These are phyloP conservation scores for Limnomonas spitsbergensis DNA, from an alignment of 139 green algal species.

Conservation along the genomic window DNA sequence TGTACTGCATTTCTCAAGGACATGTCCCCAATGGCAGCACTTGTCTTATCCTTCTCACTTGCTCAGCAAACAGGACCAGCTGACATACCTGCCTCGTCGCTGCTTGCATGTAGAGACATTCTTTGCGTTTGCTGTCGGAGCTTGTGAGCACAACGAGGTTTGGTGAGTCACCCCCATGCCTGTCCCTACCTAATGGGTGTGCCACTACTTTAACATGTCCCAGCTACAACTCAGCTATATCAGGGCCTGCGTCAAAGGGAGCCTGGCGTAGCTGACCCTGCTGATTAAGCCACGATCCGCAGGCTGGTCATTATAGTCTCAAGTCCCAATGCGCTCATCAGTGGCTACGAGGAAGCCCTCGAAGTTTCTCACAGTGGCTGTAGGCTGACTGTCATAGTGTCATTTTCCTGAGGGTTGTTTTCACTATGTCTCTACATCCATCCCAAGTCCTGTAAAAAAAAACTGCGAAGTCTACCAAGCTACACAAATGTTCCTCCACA, in stretches of 20 bases:
- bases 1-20: no score
- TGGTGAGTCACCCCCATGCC: conserved; percentile 17
- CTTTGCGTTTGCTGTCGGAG: conserved; percentile 3
- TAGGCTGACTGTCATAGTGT: no score
- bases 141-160: background rate
- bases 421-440: no score
- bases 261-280: background rate
- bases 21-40: no score
- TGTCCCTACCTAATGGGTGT: conserved; percentile 17
- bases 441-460: no score
- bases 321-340: background rate
- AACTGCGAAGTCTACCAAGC: no score
- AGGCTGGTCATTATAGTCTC: background rate
- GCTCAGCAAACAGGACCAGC: no score
- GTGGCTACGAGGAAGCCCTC: no score
- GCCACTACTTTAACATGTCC: background rate
- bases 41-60: no score
- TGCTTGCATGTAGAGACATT: background rate
- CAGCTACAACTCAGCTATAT: background rate
- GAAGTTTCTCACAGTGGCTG: no score
- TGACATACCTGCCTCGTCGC: background rate
- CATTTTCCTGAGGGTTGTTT: no score
- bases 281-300: background rate
- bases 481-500: no score
- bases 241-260: background rate